A percentile compares a stretch with the other conserved stretches of the same genome.
Evolutionary conservation across 495 filamentous ascomycete species (phyloP).

Genomic region (Podospora conica): DNA sequence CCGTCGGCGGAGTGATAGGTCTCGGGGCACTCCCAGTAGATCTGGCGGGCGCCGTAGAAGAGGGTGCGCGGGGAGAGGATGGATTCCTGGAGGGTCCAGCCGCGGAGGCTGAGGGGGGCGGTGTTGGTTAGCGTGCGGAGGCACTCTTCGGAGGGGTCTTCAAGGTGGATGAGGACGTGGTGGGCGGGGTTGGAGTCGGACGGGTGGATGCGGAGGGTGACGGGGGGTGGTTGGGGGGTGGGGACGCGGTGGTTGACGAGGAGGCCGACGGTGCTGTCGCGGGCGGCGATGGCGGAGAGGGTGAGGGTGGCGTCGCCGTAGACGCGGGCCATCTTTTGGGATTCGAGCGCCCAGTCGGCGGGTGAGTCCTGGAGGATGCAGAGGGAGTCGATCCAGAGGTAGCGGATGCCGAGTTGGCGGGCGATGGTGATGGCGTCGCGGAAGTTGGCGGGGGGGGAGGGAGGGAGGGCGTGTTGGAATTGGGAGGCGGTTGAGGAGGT

Average conservation of each 20-base stretch:
- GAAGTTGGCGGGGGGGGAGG: not conserved
- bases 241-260: not conserved
- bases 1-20: not conserved
- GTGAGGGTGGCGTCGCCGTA: slow-evolving; percentile 5
- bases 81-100: slow-evolving; percentile 5
- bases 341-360: not conserved
- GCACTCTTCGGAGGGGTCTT: not conserved
- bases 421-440: slow-evolving; percentile 4
- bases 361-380: slow-evolving; percentile 1
- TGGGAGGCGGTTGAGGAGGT: not conserved
- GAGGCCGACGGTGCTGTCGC: not conserved
- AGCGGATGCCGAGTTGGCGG: slow-evolving; percentile 3
- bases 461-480: not conserved
- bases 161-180: not conserved
- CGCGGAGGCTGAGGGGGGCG: slow-evolving; percentile 1
- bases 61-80: not conserved
- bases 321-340: not conserved
- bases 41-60: not conserved
- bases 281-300: not conserved
- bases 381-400: slow-evolving; percentile 5
- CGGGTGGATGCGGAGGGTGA: not conserved
- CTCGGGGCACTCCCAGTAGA: not conserved
- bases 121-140: not conserved
- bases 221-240: not conserved
- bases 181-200: not conserved